Evolutionary conservation across 164 flowering plant genomes (phyloP), one percentile per base, ranked within the genome.

Genomic region (Dillenia suffruticosa): DNA sequence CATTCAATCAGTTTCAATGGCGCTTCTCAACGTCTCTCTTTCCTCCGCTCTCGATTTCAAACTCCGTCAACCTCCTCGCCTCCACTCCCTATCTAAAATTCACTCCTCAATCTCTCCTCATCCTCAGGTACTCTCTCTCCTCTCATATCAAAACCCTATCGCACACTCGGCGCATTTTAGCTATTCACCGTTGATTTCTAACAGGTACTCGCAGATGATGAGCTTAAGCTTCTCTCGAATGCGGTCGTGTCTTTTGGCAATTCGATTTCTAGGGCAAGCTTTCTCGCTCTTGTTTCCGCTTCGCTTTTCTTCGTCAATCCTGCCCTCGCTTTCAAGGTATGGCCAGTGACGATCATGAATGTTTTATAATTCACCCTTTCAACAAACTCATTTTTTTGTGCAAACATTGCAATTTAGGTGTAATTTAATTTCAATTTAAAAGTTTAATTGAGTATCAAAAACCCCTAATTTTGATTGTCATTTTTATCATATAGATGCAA

Each of bases 321-420:
- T 5, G 92, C 96, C 0, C 76, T 87, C 10, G 96, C 98, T 0
- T 92, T 71, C 61, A 90, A 87, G 96, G 98, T 89, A 74, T 19
- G 1, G 22, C 22, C 22, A 19, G 22, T 19, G 22, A 19, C 22
- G 22, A 19, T 19, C 1, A 19, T 19, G 22, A 1, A 19, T 19
- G 22, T 19, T 19, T 19, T 19, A 32, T 47, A 19, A 0, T 2
- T 51, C 44, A 32, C 8, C 32, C 44, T 51, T 19, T 19, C 1
- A 1, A 19, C 22, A 19, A 19, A 19, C 22, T 19, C 22, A 19
- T 19, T 19, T 19, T 19, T 32, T 12, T 24, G 16, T 3, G 5
- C 15, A 12, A 54, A 12, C 32, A 50, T 51, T 44, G 9, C 10
- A 12, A 12, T 2, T 24, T 15, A 10, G 17, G 7, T 15, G 46